Evolutionary conservation across 1,284 basidiomycete genomes (phyloP), one percentile per base, ranked within the genome.

Genomic region (Ustilago xerochloae): DNA sequence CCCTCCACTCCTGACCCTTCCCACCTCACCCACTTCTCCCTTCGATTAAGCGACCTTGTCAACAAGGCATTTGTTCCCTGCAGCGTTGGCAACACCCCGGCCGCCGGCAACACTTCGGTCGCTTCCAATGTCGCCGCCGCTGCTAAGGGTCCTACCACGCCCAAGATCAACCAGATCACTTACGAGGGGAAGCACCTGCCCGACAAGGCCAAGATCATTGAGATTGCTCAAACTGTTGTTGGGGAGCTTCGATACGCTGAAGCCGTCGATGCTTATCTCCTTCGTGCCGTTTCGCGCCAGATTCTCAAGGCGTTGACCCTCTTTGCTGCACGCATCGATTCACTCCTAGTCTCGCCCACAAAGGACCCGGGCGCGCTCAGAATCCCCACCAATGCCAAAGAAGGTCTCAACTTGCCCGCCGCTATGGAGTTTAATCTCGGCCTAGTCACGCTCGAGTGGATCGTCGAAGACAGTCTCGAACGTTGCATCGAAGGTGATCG

Each of bases 371-470:
- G 60, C 12, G 77, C 75, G 3, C 39, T 79, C 12, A 61, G 68
- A n/a, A 66, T 82, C 33, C 82, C 82, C 2, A 45, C 68, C 29
- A 78, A 71, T 22, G 63, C 72, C 36, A 79, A 79, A 48, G 80
- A 79, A 24, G 77, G 75, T 0, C 55, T 63, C 6, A 48, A 77
- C 33, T 48, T 80, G 7, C 77, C 82, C 3, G 62, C 78, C 0
- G 81, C 79, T 6, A 71, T 82, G 72, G 82, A 82, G 46, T 84
- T 78, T 74, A 84, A 84, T 54, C 43, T 84, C 30, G 82, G 80
- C 30, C 71, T 84, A 16, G 75, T 81, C 24, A 73, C 80, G 16
- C 59, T 83, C 45, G 76, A 75, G 30, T 84, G 82, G 82, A 81
- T 81, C 55, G 77, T 84, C 5, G 81, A 82, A 54, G 81, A 84